Evolutionary conservation across 306 rosid species (phyloP), one percentile per base, ranked within the genome.

Genomic region (Casuarina glauca): DNA sequence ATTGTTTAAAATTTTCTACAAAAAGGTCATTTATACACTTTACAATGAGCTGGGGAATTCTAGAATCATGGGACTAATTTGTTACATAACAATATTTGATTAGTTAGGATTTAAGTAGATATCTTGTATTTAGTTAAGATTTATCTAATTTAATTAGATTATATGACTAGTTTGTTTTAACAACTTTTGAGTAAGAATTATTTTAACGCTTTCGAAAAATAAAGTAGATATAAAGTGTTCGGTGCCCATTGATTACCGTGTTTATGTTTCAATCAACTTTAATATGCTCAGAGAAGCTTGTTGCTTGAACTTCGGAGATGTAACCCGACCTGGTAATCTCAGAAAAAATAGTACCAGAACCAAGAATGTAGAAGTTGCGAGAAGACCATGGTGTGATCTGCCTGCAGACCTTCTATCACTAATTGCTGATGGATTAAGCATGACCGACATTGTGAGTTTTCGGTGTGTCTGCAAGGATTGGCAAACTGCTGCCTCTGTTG

Each of bases 381-480:
- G 17, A 38, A 38, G 32, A 15, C 11, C 13, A 2, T 74, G 78
- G 74, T 69, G 73, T 19, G 68, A 63, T 45, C 80, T 72, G 53
- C 74, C 73, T n/a, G 16, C 39, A 10, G 79, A 82, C 2, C 64
- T 77, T 36, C 39, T 67, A 5, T 20, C 76, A 17, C 17, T 11
- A 39, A 73, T 82, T 46, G 81, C 75, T 3, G 79, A 66, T 9
- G 58, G 42, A 16, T 49, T 82, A 54, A 72, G 57, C 32, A 7
- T 49, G 11, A 38, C 73, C 1, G 85, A 73, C 12, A 54, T 82
- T 48, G 11, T 73, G 26, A 58, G 85, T 7, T 82, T 77, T 38
- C 82, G 67, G 5, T 19, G 72, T 35, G 82, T 82, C 46, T 77
- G 85, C 54, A 73, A 73, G 70, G 64, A 32, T 16, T 82, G 85